Percentiles rank a stretch among this genome's conserved stretches.
phyloP scores from a whole-genome alignment of 352 stramenopile species.

The Peronospora belbahrii region DNA sequence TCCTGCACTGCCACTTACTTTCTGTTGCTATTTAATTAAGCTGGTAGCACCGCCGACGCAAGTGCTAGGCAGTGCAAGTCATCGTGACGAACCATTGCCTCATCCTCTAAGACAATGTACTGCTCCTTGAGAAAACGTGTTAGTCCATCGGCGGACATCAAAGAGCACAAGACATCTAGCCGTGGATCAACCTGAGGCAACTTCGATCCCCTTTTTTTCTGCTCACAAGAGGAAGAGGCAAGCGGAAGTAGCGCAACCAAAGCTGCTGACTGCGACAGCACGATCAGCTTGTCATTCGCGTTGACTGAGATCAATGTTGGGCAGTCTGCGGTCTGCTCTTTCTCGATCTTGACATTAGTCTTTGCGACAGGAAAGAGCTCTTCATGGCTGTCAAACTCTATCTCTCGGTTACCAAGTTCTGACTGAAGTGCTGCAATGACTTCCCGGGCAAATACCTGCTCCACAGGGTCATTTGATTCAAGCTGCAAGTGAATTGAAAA shows the following conservation, averaged over 20 bases:
- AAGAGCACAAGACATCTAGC: constrained; percentile 73
- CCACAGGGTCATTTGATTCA: constrained; percentile 36
- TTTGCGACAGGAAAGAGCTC: constrained; percentile 22
- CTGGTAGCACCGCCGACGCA: constrained; percentile 23
- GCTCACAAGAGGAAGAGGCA: constrained; percentile 1
- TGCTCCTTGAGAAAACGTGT: constrained; percentile 54
- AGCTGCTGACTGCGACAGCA: neutral
- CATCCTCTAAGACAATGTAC: constrained; percentile 35
- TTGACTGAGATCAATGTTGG: neutral
- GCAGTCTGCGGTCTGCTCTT: neutral
- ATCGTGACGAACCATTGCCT: constrained; percentile 32
- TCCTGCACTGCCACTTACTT: constrained; percentile 2
- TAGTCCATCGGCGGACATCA: constrained; percentile 63
- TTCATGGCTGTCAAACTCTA: constrained; percentile 9
- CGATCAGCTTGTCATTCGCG: constrained; percentile 1
- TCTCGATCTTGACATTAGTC: constrained; percentile 1
- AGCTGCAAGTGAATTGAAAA: constrained; percentile 60
- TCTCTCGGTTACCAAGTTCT: constrained; percentile 23
- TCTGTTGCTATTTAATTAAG: constrained; percentile 7
- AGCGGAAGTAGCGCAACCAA: constrained; percentile 12
- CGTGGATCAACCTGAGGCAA: constrained; percentile 24
- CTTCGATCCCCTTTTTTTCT: constrained; percentile 16
- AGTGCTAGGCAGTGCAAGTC: constrained; percentile 51
- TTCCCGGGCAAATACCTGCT: constrained; percentile 39
- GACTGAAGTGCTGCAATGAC: constrained; percentile 52